Evolutionary conservation across 2,329 filamentous ascomycete genomes (phyloP), one percentile per base, ranked within the genome.

Genomic region (Juglanconis juglandina): DNA sequence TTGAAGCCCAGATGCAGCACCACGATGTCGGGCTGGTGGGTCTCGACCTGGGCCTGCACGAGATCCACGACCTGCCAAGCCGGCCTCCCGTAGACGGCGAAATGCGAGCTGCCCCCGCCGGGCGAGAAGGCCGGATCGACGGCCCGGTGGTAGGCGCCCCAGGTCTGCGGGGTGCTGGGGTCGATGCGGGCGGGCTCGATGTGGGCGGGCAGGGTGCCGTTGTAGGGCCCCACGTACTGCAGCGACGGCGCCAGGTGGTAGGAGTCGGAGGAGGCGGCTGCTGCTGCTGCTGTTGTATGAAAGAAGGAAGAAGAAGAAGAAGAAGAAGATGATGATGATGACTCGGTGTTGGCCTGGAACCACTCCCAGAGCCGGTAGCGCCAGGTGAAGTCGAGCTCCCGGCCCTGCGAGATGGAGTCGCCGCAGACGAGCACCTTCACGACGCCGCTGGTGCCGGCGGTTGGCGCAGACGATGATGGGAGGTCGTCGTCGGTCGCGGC

Each of bases 311-410:
- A 17, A 1, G 57, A 44, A 5, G 58, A 52, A 0, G 33, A 17
- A 1, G 57, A 44, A 5, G 37, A 47, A 7, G 49, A 53, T 2
- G 57, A 39, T 6, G 52, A 46, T 2, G 56, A 32, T 6, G 32
- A 14, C 5, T 37, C 65, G 47, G 62, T 35, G 32, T 71, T 61
- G 13, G 53, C 44, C 2, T 62, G 62, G 54, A 77, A 69, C 75
- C 76, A 79, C 52, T 77, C 58, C 70, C 71, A 76, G 11, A 79
- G 63, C 4, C 75, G 70, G 54, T 73, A 79, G 8, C 76, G 69
- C 76, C 76, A 78, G 9, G 76, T 78, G 55, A 68, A 75, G 62
- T 78, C 76, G 35, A 72, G 75, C 59, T 77, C 73, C 32, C 62
- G 63, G 11, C 75, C 75, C 37, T 76, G 72, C 3, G 71, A 67